Conservation (phyloP, 495 filamentous ascomycete genomes). For the Arthonia radiata region DNA sequence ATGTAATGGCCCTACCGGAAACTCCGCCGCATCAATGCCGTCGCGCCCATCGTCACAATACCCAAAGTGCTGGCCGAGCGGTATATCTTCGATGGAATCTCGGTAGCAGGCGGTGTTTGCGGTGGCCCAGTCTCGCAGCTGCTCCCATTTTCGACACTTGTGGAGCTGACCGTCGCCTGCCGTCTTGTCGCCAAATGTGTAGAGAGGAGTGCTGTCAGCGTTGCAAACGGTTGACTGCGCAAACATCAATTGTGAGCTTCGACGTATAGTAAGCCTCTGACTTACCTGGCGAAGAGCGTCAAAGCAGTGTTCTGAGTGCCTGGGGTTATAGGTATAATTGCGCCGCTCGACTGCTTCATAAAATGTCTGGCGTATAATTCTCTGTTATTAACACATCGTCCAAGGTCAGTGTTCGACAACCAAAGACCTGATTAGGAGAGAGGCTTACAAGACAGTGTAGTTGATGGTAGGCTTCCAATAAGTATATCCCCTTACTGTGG, state of each 20-base stretch:
- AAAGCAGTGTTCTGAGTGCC: slow-evolving; percentile 7
- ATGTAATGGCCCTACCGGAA: no score
- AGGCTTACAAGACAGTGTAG: slow-evolving; percentile 8
- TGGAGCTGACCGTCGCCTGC: slow-evolving; percentile 5
- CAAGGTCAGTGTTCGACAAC: no score
- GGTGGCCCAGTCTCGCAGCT: slow-evolving; percentile 5
- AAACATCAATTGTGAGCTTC: no score
- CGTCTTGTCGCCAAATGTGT: slow-evolving; percentile 5
- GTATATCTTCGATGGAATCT: slow-evolving; percentile 1
- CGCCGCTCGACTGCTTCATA: slow-evolving; percentile 1
- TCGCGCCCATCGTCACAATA: slow-evolving; percentile 6
- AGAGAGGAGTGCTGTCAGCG: slow-evolving; percentile 5
- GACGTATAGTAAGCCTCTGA: no score
- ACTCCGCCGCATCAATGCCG: slow-evolving; percentile 2
- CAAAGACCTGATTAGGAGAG: no score
- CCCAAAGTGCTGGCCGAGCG: slow-evolving; percentile 6
- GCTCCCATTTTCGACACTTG: slow-evolving; percentile 4
- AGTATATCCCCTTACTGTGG: slow-evolving; percentile 5
- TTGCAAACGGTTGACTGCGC: slow-evolving; percentile 5
- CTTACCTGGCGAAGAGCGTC: no score
- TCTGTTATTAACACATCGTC: no score
- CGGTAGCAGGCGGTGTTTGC: slow-evolving; percentile 5
- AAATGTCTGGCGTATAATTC: slow-evolving; percentile 5
- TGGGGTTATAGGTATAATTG: neutral
- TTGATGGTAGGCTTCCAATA: slow-evolving; percentile 10